Conservation (phyloP, 768 basidiomycete species). For the Podaxis mareebaensis region DNA sequence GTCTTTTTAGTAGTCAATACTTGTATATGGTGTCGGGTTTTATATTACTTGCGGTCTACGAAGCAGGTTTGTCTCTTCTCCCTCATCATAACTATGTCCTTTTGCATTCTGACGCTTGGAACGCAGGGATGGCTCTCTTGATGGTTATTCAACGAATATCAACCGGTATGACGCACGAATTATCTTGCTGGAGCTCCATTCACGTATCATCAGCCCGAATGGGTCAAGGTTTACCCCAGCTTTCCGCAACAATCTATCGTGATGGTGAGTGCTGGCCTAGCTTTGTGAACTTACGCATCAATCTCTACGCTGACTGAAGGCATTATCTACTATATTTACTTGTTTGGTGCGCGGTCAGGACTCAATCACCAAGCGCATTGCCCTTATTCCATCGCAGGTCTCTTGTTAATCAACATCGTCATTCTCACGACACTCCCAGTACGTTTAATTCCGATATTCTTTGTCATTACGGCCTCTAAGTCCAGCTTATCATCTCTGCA, state of each 20-base stretch:
- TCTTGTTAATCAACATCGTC: not conserved
- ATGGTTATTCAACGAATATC: not conserved
- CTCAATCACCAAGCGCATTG: not conserved
- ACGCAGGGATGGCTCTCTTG: not conserved
- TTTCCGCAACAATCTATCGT: not conserved
- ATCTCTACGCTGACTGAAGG: not conserved
- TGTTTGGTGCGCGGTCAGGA: not conserved
- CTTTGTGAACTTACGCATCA: not conserved
- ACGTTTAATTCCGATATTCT: not conserved
- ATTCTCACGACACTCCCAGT: not conserved
- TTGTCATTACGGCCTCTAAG: not conserved
- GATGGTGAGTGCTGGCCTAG: not conserved
- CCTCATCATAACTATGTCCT: not conserved
- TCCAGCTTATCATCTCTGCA: not conserved
- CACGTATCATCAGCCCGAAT: not conserved
- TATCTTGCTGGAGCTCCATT: too few species aligned
- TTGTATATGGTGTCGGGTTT: not conserved
- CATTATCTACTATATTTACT: slow-evolving; percentile 1
- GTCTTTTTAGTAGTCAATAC: not conserved
- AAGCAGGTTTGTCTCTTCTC: not conserved
- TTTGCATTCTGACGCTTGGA: not conserved
- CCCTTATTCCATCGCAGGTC: not conserved
- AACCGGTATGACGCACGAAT: not conserved
- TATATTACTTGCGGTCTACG: not conserved
- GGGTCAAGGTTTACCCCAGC: not conserved